These are phyloP conservation scores for Kalmusia sp. DNA, from an alignment of 2,329 filamentous ascomycete species.

Conservation along the genomic window DNA sequence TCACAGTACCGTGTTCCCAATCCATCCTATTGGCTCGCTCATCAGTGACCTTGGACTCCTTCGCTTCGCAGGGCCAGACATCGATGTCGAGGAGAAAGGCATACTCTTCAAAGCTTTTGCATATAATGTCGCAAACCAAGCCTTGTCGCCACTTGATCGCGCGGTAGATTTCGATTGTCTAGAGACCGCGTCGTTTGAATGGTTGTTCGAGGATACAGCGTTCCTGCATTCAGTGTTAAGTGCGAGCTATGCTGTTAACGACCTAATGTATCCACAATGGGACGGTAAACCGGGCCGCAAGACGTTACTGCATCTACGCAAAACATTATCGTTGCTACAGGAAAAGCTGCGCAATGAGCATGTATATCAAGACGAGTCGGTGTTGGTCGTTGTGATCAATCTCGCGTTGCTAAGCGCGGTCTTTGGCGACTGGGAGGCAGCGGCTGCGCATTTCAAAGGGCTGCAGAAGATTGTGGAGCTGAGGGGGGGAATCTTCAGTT, in stretches of 20 bases:
- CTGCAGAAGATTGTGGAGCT: slow-evolving; percentile 20
- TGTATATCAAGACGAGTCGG: slow-evolving; percentile 16
- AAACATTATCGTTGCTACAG: slow-evolving; percentile 16
- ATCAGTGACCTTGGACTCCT: slow-evolving; percentile 7
- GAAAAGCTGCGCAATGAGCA: slow-evolving; percentile 12
- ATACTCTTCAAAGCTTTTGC: slow-evolving; percentile 6
- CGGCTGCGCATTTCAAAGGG: slow-evolving; percentile 17
- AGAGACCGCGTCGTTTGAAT: slow-evolving; percentile 12
- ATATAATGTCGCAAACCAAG: slow-evolving; percentile 9
- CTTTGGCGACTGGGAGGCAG: slow-evolving; percentile 19
- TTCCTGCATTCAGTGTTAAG: slow-evolving; percentile 19
- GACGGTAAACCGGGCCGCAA: slow-evolving; percentile 13
- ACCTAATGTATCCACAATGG: slow-evolving; percentile 11
- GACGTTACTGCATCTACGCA: slow-evolving; percentile 14
- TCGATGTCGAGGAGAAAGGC: not conserved
- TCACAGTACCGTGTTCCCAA: not conserved
- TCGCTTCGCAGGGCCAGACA: slow-evolving; percentile 9
- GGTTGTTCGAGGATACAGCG: slow-evolving; percentile 13
- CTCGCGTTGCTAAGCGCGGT: slow-evolving; percentile 18
- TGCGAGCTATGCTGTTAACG: slow-evolving; percentile 16
- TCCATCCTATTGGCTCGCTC: not conserved
- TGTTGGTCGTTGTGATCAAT: slow-evolving; percentile 20
- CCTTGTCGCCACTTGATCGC: slow-evolving; percentile 15
- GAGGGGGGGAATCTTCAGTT: slow-evolving; percentile 15
- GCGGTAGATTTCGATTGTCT: slow-evolving; percentile 17